Percentiles rank a stretch among this genome's conserved stretches.
phyloP scores from a whole-genome alignment of 2,329 filamentous ascomycete genomes.

The Xylaria sp. region DNA sequence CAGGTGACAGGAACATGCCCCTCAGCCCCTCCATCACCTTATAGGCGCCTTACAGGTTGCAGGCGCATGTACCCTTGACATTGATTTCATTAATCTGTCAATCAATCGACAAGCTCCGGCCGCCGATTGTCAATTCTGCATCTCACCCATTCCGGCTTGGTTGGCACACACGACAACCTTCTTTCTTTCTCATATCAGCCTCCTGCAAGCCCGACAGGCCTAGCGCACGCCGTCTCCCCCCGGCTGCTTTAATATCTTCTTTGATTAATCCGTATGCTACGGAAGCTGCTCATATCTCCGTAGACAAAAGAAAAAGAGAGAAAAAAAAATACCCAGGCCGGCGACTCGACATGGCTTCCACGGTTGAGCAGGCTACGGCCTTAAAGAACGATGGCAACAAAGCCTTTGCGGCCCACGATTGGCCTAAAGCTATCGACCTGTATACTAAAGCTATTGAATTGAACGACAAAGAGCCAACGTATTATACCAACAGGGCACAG shows the following conservation, averaged over 20 bases:
- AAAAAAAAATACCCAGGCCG: too few relatives aligned
- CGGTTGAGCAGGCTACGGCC: constrained; percentile 72
- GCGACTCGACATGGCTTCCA: constrained; percentile 46
- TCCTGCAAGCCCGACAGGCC: neutral
- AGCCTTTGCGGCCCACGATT: constrained; percentile 87
- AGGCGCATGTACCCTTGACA: constrained; percentile 12
- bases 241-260: neutral
- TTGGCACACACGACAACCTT: too few relatives aligned
- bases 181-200: neutral
- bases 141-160: constrained; percentile 15
- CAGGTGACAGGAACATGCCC: too few relatives aligned
- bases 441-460: constrained; percentile 88
- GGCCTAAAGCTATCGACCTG: constrained; percentile 77
- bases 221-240: too few relatives aligned
- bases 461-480: constrained; percentile 83
- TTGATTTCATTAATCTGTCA: neutral
- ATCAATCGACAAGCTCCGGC: constrained; percentile 31
- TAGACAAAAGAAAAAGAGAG: too few relatives aligned
- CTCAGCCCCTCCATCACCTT: constrained; percentile 21
- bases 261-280: neutral
- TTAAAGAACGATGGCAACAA: constrained; percentile 95
- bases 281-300: neutral
- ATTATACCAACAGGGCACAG: constrained; percentile 94
- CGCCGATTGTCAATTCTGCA: constrained; percentile 33
- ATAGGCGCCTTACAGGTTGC: too few relatives aligned